A percentile compares a stretch with the other conserved stretches of the same genome.
Evolutionary conservation across 768 basidiomycete genomes (phyloP).

Genomic region (Fomitopsis serialis): DNA sequence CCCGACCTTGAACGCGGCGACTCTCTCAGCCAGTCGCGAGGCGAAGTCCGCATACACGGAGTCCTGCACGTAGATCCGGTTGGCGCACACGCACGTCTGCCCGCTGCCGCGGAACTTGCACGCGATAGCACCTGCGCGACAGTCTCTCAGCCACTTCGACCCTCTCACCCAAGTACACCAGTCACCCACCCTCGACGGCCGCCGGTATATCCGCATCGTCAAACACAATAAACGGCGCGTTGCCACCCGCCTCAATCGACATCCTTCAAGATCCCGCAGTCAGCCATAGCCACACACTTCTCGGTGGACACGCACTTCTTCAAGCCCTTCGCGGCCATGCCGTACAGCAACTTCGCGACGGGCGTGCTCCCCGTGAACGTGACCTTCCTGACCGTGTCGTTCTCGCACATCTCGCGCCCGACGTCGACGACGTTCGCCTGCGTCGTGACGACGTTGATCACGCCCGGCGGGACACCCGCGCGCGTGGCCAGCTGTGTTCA

Average conservation of each 20-base stretch:
- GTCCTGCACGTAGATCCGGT: slow-evolving; percentile 90
- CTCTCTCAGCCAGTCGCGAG: slow-evolving; percentile 75
- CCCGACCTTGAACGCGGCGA: slow-evolving; percentile 82
- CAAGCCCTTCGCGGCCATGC: slow-evolving; percentile 67
- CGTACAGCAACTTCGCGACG: slow-evolving; percentile 73
- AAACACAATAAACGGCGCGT: slow-evolving; percentile 95
- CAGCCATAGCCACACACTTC: background rate
- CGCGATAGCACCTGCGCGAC: slow-evolving; percentile 51
- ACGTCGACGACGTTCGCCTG: slow-evolving; percentile 81
- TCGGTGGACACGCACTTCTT: slow-evolving; percentile 57
- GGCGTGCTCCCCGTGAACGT: slow-evolving; percentile 87
- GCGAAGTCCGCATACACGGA: slow-evolving; percentile 91
- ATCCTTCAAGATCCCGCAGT: slow-evolving; percentile 28
- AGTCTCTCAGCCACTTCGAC: too few relatives aligned
- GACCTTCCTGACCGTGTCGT: slow-evolving; percentile 78
- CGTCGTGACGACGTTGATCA: slow-evolving; percentile 91
- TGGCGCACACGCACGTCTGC: slow-evolving; percentile 85
- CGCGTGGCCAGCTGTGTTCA: slow-evolving; percentile 71
- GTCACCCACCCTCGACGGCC: slow-evolving; percentile 73
- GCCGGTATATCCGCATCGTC: slow-evolving; percentile 92
- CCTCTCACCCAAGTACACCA: slow-evolving; percentile 4
- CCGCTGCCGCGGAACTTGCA: slow-evolving; percentile 81
- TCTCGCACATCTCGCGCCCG: slow-evolving; percentile 92
- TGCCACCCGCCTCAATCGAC: slow-evolving; percentile 89
- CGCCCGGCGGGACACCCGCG: slow-evolving; percentile 93